These are phyloP conservation scores for Eucalyptus cladocalyx DNA, from an alignment of 345 rosid genomes.

Conservation along the genomic window DNA sequence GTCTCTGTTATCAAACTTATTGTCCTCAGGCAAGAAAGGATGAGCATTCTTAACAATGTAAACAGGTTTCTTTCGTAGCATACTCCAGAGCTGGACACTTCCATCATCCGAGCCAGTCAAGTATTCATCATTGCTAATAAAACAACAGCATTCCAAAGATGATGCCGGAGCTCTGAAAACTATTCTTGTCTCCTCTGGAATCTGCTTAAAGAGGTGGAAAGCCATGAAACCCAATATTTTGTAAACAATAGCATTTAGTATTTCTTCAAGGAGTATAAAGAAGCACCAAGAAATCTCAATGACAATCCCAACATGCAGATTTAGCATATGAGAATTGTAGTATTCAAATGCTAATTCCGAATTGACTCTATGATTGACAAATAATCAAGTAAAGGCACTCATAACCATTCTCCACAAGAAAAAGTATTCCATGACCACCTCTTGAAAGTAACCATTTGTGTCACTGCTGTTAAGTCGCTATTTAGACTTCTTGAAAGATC, in stretches of 20 bases:
- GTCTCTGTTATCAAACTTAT: slow-evolving; percentile 6
- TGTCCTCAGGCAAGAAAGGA: slow-evolving; percentile 9
- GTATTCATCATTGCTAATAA: slow-evolving; percentile 72
- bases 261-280: background rate
- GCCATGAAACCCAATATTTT: background rate
- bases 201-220: slow-evolving; percentile 23
- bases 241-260: background rate
- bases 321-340: background rate
- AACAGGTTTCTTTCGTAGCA: slow-evolving; percentile 65
- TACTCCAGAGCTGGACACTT: slow-evolving; percentile 67
- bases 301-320: background rate
- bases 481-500: background rate
- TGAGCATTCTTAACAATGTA: slow-evolving; percentile 73
- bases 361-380: background rate
- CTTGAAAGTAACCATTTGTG: background rate
- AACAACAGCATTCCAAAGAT: slow-evolving; percentile 87
- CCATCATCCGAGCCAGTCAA: slow-evolving; percentile 97
- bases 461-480: background rate
- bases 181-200: slow-evolving; percentile 62
- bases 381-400: background rate
- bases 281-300: background rate
- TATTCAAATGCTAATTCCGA: background rate
- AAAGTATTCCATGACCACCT: background rate
- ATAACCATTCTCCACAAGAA: background rate
- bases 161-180: slow-evolving; percentile 74